Percentiles rank a stretch among this genome's conserved stretches.
Conservation (phyloP, 805 yeast species). For the Metschnikowia arizonensis region DNA sequence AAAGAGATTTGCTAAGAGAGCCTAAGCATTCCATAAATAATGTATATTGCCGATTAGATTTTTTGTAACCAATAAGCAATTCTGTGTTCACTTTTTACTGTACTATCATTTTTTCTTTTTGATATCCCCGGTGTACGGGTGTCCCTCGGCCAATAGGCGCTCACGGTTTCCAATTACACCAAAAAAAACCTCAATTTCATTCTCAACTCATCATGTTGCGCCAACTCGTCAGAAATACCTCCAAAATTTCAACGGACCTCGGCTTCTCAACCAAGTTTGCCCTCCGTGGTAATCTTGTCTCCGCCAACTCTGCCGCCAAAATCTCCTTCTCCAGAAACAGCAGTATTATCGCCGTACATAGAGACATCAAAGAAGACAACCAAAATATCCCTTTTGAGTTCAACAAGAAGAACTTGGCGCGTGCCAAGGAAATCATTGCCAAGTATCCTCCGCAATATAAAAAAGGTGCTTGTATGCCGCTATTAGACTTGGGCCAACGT, state of each 20-base stretch:
- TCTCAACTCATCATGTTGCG: slow-evolving; percentile 20
- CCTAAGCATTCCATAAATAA: slow-evolving; percentile 40
- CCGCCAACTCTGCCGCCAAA: slow-evolving; percentile 10
- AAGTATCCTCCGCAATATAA: slow-evolving; percentile 85
- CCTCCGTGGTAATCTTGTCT: not conserved
- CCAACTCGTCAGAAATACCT: slow-evolving; percentile 15
- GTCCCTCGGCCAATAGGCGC: slow-evolving; percentile 16
- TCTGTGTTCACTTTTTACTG: too few relatives aligned
- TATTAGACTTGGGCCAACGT: slow-evolving; percentile 81
- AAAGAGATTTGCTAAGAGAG: slow-evolving; percentile 92
- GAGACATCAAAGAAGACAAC: slow-evolving; percentile 67
- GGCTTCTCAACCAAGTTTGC: not conserved
- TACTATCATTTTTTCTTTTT: too few relatives aligned
- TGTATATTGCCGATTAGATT: slow-evolving; percentile 19
- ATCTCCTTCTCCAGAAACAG: slow-evolving; percentile 27
- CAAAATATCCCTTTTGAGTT: slow-evolving; percentile 69
- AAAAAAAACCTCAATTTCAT: slow-evolving; percentile 1
- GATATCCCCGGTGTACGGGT: slow-evolving; percentile 18
- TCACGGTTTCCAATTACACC: slow-evolving; percentile 17
- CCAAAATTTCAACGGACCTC: not conserved
- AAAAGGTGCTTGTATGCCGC: slow-evolving; percentile 85
- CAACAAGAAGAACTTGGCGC: slow-evolving; percentile 53
- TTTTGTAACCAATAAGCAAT: too few relatives aligned
- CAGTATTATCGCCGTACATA: slow-evolving; percentile 57
- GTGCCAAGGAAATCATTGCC: slow-evolving; percentile 70